phyloP scores from a whole-genome alignment of 2,329 filamentous ascomycete species.

The Xylariales sp. region DNA sequence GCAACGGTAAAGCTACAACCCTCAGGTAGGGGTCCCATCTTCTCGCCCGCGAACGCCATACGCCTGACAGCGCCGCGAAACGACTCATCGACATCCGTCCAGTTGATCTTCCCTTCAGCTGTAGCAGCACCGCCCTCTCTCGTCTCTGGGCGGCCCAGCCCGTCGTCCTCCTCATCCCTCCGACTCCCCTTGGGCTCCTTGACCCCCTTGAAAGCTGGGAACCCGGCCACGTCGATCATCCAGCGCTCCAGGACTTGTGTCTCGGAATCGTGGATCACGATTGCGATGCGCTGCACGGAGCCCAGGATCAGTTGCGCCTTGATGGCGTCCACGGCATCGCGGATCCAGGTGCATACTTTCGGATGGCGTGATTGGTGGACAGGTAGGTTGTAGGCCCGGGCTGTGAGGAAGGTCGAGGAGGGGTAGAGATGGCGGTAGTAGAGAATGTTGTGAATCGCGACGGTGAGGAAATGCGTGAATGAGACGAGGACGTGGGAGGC shows the following conservation, averaged over 20 bases:
- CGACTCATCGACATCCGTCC: conserved; percentile 65
- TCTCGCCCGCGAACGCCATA: conserved; percentile 55
- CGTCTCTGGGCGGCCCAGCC: conserved; percentile 8
- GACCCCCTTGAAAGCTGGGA: conserved; percentile 42
- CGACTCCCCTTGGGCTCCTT: conserved; percentile 20
- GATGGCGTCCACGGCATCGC: conserved; percentile 71
- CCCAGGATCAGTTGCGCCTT: conserved; percentile 62
- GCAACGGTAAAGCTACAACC: conserved; percentile 73
- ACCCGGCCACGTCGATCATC: conserved; percentile 52
- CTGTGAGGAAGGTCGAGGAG: conserved; percentile 67
- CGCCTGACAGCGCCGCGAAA: conserved; percentile 63
- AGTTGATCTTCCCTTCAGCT: conserved; percentile 33
- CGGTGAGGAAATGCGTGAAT: conserved; percentile 75
- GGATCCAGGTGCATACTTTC: conserved; percentile 79
- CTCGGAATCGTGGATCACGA: conserved; percentile 37
- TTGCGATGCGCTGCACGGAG: conserved; percentile 39
- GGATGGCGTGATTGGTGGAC: conserved; percentile 85
- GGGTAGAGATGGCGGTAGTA: conserved; percentile 81
- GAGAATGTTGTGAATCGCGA: conserved; percentile 80
- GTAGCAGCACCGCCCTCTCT: conserved; percentile 7
- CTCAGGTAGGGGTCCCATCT: conserved; percentile 52
- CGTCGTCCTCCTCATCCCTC: conserved; percentile 22
- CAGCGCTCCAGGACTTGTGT: conserved; percentile 53
- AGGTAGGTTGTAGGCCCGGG: conserved; percentile 76
- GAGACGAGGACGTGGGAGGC: conserved; percentile 58